Conservation (phyloP, 2,329 filamentous ascomycete species). For the Colletotrichum sp. region DNA sequence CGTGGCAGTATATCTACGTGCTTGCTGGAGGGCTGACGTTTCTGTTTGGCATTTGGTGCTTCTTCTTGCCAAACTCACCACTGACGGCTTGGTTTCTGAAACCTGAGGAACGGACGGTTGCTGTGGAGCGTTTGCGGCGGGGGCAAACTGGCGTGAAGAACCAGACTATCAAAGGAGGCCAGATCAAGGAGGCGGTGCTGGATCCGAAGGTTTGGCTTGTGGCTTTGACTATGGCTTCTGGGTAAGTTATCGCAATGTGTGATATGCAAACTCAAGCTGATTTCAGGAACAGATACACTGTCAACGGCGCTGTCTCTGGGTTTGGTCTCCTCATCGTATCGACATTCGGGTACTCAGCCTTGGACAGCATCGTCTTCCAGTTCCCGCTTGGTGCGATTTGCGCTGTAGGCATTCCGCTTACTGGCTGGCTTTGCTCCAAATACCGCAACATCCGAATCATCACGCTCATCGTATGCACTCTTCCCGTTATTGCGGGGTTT, state of each 20-base stretch:
- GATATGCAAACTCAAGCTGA: not conserved
- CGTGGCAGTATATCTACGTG: slow-evolving; percentile 62
- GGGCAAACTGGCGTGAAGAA: slow-evolving; percentile 55
- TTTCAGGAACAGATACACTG: slow-evolving; percentile 43
- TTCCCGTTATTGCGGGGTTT: slow-evolving; percentile 65
- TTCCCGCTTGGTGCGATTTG: slow-evolving; percentile 63
- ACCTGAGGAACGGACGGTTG: slow-evolving; percentile 53
- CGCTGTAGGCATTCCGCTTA: slow-evolving; percentile 57
- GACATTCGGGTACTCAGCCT: slow-evolving; percentile 56
- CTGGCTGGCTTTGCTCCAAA: slow-evolving; percentile 54
- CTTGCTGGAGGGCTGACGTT: slow-evolving; percentile 54
- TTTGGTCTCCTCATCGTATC: slow-evolving; percentile 61
- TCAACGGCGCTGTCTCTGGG: slow-evolving; percentile 60
- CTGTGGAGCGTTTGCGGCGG: slow-evolving; percentile 52
- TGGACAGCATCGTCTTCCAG: slow-evolving; percentile 62
- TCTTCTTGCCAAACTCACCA: slow-evolving; percentile 58
- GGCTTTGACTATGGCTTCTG: slow-evolving; percentile 56
- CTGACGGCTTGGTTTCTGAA: slow-evolving; percentile 62
- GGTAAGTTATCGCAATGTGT: slow-evolving; percentile 30
- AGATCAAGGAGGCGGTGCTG: slow-evolving; percentile 49
- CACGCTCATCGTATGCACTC: slow-evolving; percentile 56
- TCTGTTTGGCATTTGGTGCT: slow-evolving; percentile 56
- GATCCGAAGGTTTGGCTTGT: slow-evolving; percentile 59
- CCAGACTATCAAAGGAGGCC: slow-evolving; percentile 49
- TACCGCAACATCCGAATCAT: slow-evolving; percentile 58